Evolutionary conservation across 1,284 basidiomycete species (phyloP).

Genomic region (Puccinia horiana): DNA sequence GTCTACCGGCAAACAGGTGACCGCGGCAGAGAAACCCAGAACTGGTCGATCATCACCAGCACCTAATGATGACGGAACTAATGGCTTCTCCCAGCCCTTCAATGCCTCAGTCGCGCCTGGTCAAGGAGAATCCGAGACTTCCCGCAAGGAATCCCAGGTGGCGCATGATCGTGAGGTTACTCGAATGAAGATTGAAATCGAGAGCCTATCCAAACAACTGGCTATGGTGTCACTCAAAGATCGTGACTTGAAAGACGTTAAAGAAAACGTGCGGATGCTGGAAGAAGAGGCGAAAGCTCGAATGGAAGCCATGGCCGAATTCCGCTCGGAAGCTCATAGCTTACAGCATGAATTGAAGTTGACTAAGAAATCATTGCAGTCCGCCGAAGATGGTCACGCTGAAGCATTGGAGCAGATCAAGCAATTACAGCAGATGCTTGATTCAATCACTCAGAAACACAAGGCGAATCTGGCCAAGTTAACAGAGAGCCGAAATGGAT

Average conservation of each 20-base stretch:
- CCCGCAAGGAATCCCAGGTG: neutral
- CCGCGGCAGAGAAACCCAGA: neutral
- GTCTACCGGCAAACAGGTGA: neutral
- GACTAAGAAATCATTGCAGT: neutral
- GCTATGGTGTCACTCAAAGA: constrained; percentile 15
- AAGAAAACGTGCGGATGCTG: constrained; percentile 23
- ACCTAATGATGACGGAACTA: neutral
- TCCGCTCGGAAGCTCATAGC: constrained; percentile 8
- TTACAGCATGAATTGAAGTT: constrained; percentile 20
- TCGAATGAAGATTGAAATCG: constrained; percentile 20
- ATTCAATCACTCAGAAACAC: neutral
- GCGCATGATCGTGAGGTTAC: constrained; percentile 2
- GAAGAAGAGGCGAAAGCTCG: constrained; percentile 15
- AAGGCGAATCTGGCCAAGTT: constrained; percentile 3
- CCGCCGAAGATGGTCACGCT: neutral
- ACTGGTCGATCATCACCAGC: neutral
- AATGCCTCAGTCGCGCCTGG: neutral
- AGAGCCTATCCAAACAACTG: constrained; percentile 5
- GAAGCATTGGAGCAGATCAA: constrained; percentile 5
- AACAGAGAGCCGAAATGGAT: neutral
- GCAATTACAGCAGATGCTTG: neutral
- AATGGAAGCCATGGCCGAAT: constrained; percentile 15
- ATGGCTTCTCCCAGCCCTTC: neutral
- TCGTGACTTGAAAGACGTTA: neutral
- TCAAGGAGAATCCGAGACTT: neutral